Evolutionary conservation across 345 rosid genomes (phyloP), one percentile per base, ranked within the genome.

Genomic region (Eucalyptus microcorys): DNA sequence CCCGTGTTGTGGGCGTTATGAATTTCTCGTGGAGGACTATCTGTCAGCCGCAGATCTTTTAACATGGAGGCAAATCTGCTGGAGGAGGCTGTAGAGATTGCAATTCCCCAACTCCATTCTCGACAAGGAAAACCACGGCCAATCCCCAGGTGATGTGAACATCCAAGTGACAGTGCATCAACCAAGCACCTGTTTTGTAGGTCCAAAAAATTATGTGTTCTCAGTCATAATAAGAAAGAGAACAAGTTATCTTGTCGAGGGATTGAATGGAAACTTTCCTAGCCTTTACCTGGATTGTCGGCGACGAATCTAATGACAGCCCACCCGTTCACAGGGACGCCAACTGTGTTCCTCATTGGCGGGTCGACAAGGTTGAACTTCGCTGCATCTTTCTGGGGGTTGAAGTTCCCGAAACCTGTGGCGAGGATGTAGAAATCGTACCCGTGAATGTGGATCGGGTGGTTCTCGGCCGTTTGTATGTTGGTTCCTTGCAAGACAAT

Each of bases 111-210:
- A 90, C 76, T 86, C 99, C 99, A 86, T 97, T 90, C 15, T 96
- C 98, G 5, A 97, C 99, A 88, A 96, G 40, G 90, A 97, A 97
- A 49, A 96, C 98, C 98, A 93, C 95, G 40, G 98, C 98, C 83
- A 97, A 32, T 16, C 99, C 99, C 99, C 98, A 96, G 4, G 92
- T 80, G 42, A 97, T 94, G 81, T 97, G 99, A 90, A 95, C 98
- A 90, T 97, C 99, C 95, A 97, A 92, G 93, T 96, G 99, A 90
- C 99, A 96, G 88, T 97, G 99, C 99, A 96, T 94, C 84, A 97
- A 24, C 99, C 99, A 97, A 64, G 95, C 96, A 47, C 99, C 99
- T 96, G 91, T 91, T 89, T 83, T 50, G 34, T 24, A 21, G 84
- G 47, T 40, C 84, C 84, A 21, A 71, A 40, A 43, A 76, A 64